Percentiles rank a stretch among this genome's conserved stretches.
Evolutionary conservation across 108 stramenopile species (phyloP).

Genomic region (Skeletonema marinoi): DNA sequence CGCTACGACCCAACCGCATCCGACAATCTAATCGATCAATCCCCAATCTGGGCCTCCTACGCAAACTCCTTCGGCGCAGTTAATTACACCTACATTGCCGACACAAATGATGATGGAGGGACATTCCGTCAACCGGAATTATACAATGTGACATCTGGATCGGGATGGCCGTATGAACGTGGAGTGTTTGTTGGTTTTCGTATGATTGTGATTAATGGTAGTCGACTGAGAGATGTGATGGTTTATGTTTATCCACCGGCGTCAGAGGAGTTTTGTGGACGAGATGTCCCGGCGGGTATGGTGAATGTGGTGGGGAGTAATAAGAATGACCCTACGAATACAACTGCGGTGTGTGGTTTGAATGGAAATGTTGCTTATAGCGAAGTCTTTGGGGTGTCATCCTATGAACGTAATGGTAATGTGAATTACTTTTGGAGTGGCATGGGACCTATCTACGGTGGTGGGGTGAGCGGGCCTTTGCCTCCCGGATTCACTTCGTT

Average conservation of each 20-base stretch:
- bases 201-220: neutral
- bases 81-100: neutral
- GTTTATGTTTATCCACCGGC: neutral
- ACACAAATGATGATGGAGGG: neutral
- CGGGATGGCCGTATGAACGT: slow-evolving; percentile 1
- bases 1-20: neutral
- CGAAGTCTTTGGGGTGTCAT: no score
- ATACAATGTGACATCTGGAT: neutral
- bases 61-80: neutral
- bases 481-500: no score
- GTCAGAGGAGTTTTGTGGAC: neutral
- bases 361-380: neutral
- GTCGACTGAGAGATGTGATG: neutral
- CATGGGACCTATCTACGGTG: no score
- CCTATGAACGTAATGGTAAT: no score
- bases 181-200: neutral
- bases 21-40: neutral
- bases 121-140: neutral
- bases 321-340: neutral
- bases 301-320: neutral
- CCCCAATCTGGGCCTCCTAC: neutral
- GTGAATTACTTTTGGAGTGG: no score
- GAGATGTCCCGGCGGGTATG: neutral
- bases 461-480: no score
- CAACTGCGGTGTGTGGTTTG: neutral